Percentiles rank a stretch among this genome's conserved stretches.
phyloP scores from a whole-genome alignment of 169 alveolate genomes.

The Amoebophrya sp. region DNA sequence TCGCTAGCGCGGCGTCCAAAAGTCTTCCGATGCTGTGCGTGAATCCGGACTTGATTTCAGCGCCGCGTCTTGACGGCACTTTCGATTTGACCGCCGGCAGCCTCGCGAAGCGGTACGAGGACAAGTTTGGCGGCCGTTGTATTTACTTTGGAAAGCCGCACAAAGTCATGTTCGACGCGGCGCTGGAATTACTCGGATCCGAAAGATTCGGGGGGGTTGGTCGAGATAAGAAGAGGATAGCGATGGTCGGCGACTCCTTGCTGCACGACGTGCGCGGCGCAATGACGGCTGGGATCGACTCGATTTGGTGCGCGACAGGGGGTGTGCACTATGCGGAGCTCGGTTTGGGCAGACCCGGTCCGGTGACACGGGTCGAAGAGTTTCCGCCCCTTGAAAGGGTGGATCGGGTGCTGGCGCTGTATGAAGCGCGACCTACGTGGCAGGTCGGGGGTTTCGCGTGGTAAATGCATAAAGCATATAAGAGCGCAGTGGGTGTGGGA shows the following conservation, averaged over 20 bases:
- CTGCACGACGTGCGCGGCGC: neutral
- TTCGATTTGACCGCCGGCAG: neutral
- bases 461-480: too few relatives aligned
- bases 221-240: neutral
- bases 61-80: neutral
- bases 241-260: neutral
- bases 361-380: too few relatives aligned
- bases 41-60: neutral
- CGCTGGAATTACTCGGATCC: neutral
- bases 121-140: neutral
- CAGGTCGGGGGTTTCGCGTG: too few relatives aligned
- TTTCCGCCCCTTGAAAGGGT: too few relatives aligned
- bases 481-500: too few relatives aligned
- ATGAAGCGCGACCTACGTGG: too few relatives aligned
- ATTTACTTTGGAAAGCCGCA: neutral
- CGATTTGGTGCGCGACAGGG: neutral
- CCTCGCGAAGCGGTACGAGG: neutral
- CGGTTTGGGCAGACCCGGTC: too few relatives aligned
- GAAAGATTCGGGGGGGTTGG: neutral
- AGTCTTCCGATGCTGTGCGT: neutral
- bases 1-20: neutral
- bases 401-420: too few relatives aligned
- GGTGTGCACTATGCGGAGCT: neutral
- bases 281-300: neutral
- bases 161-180: neutral